Conservation (phyloP, 192 early-diverging fungal genomes). For the Allomyces arbusculus region DNA sequence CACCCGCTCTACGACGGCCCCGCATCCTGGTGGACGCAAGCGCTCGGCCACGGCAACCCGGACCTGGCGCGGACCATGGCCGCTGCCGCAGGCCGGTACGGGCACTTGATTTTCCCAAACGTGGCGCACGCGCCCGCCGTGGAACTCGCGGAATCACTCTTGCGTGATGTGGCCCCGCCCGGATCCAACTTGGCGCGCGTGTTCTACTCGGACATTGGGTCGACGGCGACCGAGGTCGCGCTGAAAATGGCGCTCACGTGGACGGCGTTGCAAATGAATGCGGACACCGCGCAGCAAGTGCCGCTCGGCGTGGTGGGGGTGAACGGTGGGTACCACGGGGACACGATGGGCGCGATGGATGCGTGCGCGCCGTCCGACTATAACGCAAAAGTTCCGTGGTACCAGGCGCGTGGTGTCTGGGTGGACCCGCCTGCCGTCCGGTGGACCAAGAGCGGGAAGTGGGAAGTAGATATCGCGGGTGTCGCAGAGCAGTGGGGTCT, state of each 20-base stretch:
- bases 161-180: too few relatives aligned
- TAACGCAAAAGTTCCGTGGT: conserved; percentile 51
- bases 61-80: conserved; percentile 34
- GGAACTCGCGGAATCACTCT: conserved; percentile 29
- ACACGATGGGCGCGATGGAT: conserved; percentile 72
- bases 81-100: conserved; percentile 49
- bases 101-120: conserved; percentile 64
- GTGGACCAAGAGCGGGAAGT: conserved; percentile 11
- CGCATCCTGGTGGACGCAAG: conserved; percentile 69
- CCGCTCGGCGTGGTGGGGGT: conserved; percentile 39
- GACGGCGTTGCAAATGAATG: conserved; percentile 15
- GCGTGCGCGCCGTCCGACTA: conserved; percentile 49
- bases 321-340: conserved; percentile 65
- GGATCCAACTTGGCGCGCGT: conserved; percentile 23
- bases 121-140: conserved; percentile 43
- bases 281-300: conserved; percentile 7
- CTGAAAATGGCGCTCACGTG: conserved; percentile 54
- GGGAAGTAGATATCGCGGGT: too few relatives aligned
- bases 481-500: not conserved
- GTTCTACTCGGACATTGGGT: conserved; percentile 67
- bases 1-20: conserved; percentile 40
- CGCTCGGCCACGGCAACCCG: conserved; percentile 46
- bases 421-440: conserved; percentile 39
- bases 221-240: conserved; percentile 57
- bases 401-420: conserved; percentile 42